These are phyloP conservation scores for Chaetomium cochliodes DNA, from an alignment of 495 filamentous ascomycete species.

Conservation along the genomic window DNA sequence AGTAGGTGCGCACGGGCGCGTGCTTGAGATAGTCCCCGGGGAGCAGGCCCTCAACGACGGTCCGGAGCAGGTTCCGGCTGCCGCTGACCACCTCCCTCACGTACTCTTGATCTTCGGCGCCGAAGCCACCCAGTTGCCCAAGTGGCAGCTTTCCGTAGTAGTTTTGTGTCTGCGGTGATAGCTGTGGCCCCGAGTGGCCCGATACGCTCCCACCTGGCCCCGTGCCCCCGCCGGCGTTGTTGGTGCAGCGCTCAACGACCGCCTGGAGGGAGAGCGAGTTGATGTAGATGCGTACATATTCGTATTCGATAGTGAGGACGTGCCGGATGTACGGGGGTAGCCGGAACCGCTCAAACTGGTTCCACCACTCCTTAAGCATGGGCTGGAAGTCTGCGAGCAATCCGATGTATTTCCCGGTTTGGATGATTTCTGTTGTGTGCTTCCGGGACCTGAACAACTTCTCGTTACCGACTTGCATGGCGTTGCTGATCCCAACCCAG, in stretches of 20 bases:
- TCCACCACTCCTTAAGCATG: slow-evolving; percentile 70
- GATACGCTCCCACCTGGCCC: slow-evolving; percentile 39
- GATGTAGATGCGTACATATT: slow-evolving; percentile 86
- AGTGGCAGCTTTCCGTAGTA: slow-evolving; percentile 57
- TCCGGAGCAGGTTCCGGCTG: slow-evolving; percentile 75
- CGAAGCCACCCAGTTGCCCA: slow-evolving; percentile 55
- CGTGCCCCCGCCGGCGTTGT: slow-evolving; percentile 57
- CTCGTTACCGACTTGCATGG: slow-evolving; percentile 86
- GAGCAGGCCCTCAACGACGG: slow-evolving; percentile 78
- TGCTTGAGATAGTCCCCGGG: slow-evolving; percentile 85
- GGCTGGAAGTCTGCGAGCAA: slow-evolving; percentile 79
- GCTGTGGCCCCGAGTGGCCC: slow-evolving; percentile 44
- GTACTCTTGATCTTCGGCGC: slow-evolving; percentile 67
- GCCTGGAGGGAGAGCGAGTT: slow-evolving; percentile 93
- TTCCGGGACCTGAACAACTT: slow-evolving; percentile 77
- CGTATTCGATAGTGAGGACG: slow-evolving; percentile 86
- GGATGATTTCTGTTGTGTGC: slow-evolving; percentile 81
- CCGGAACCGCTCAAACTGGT: slow-evolving; percentile 66
- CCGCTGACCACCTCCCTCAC: slow-evolving; percentile 87
- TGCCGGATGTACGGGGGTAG: slow-evolving; percentile 74
- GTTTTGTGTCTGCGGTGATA: slow-evolving; percentile 59
- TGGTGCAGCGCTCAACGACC: slow-evolving; percentile 88
- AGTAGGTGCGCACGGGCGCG: slow-evolving; percentile 88
- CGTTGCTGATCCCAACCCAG: slow-evolving; percentile 85
- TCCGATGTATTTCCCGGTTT: slow-evolving; percentile 74